These are phyloP conservation scores for Kodamaea jinghongensis DNA, from an alignment of 805 yeast species.

Conservation along the genomic window DNA sequence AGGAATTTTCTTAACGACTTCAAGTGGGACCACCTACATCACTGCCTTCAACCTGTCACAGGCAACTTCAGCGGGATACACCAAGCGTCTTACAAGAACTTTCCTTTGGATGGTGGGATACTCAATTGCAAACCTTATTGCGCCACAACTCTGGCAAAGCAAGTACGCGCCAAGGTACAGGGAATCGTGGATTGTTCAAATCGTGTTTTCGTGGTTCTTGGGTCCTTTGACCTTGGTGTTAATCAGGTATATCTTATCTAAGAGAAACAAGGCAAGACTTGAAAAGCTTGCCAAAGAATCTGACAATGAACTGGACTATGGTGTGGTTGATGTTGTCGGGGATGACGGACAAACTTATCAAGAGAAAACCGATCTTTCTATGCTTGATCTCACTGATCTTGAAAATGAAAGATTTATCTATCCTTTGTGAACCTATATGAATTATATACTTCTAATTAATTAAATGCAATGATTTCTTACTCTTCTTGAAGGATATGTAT, in stretches of 20 bases:
- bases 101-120: conserved; percentile 45
- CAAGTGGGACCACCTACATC: conserved; percentile 42
- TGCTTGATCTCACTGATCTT: conserved; percentile 51
- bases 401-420: conserved; percentile 52
- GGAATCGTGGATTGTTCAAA: conserved; percentile 50
- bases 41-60: conserved; percentile 27
- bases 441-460: no score
- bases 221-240: conserved; percentile 44
- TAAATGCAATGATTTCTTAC: no score
- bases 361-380: conserved; percentile 38
- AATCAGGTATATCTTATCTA: conserved; percentile 41
- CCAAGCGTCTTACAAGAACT: conserved; percentile 49
- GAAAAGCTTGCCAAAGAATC: conserved; percentile 18
- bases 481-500: no score
- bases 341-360: conserved; percentile 23
- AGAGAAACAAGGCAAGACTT: conserved; percentile 44
- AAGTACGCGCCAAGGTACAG: conserved; percentile 41
- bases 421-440: conserved; percentile 35
- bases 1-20: conserved; percentile 46
- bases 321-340: conserved; percentile 9
- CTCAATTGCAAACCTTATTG: conserved; percentile 48
- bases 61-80: conserved; percentile 38
- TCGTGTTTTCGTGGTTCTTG: conserved; percentile 45
- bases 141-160: conserved; percentile 55
- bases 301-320: conserved; percentile 27